phyloP scores from a whole-genome alignment of 306 rosid species.

The Quercus rubra region DNA sequence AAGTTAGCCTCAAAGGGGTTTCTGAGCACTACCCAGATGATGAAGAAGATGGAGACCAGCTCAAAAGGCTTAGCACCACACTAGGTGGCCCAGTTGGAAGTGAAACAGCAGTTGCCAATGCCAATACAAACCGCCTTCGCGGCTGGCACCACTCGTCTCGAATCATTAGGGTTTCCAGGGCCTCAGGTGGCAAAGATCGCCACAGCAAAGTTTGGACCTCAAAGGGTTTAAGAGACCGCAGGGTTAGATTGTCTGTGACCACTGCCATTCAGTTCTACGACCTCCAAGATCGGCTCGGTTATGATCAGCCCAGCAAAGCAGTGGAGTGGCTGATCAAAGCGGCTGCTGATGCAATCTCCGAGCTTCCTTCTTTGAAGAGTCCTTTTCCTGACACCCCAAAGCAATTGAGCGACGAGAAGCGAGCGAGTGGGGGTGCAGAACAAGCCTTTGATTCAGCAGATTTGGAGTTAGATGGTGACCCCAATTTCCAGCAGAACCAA shows the following conservation, averaged over 20 bases:
- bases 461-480: slow-evolving; percentile 35
- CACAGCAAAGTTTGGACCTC: slow-evolving; percentile 97
- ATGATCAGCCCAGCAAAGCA: slow-evolving; percentile 93
- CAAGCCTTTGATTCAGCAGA: slow-evolving; percentile 53
- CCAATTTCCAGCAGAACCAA: slow-evolving; percentile 23
- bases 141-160: slow-evolving; percentile 76
- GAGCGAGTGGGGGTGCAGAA: slow-evolving; percentile 29
- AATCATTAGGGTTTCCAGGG: slow-evolving; percentile 86
- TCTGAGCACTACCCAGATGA: slow-evolving; percentile 26
- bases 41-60: slow-evolving; percentile 43
- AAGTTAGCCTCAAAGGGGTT: slow-evolving; percentile 26
- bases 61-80: slow-evolving; percentile 18
- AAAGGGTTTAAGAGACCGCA: slow-evolving; percentile 78
- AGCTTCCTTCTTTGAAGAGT: slow-evolving; percentile 65
- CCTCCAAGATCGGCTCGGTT: slow-evolving; percentile 88
- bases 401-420: slow-evolving; percentile 60
- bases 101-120: slow-evolving; percentile 9
- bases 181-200: slow-evolving; percentile 92
- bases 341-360: slow-evolving; percentile 67
- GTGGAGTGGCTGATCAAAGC: slow-evolving; percentile 91
- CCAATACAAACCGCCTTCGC: slow-evolving; percentile 38
- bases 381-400: slow-evolving; percentile 68
- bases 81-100: background rate
- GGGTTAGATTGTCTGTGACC: slow-evolving; percentile 80
- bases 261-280: slow-evolving; percentile 94